These are phyloP conservation scores for Parastagonospora avenae DNA, from an alignment of 2,329 filamentous ascomycete genomes.

Conservation along the genomic window DNA sequence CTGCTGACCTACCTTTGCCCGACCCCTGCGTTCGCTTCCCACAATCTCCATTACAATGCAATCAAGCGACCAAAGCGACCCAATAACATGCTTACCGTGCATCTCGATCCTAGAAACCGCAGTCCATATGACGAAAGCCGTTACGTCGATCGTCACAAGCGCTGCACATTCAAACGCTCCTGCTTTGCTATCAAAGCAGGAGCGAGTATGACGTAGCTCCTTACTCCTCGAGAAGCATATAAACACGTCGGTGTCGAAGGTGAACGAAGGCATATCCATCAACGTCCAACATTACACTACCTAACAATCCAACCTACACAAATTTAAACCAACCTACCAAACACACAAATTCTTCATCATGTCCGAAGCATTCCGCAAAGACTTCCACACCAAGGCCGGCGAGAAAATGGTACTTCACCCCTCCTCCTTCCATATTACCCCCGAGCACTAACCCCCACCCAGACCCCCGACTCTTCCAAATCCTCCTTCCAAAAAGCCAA, in stretches of 20 bases:
- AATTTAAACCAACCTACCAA: conserved; percentile 9
- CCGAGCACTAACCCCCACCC: conserved; percentile 2
- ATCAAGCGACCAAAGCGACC: conserved; percentile 8
- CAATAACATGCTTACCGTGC: not conserved
- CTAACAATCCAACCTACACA: conserved; percentile 13
- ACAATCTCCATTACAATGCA: conserved; percentile 1
- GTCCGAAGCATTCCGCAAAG: conserved; percentile 68
- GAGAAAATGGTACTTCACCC: conserved; percentile 49
- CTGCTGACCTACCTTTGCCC: conserved; percentile 1
- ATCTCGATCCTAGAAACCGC: not conserved
- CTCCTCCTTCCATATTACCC: not conserved
- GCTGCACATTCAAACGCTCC: conserved; percentile 3
- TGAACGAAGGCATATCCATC: too few species aligned
- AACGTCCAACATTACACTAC: conserved; percentile 4
- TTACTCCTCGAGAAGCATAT: conserved; percentile 17
- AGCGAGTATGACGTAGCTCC: conserved; percentile 31
- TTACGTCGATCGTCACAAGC: conserved; percentile 8
- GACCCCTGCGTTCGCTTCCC: conserved; percentile 11
- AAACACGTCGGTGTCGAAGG: too few species aligned
- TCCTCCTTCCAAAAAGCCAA: conserved; percentile 64
- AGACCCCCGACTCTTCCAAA: conserved; percentile 65
- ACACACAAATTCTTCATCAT: conserved; percentile 46
- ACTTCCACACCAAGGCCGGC: conserved; percentile 60
- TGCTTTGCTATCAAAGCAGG: conserved; percentile 10
- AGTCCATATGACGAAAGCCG: conserved; percentile 7